Evolutionary conservation across 768 basidiomycete genomes (phyloP).

Genomic region (Suillus ampliporus): DNA sequence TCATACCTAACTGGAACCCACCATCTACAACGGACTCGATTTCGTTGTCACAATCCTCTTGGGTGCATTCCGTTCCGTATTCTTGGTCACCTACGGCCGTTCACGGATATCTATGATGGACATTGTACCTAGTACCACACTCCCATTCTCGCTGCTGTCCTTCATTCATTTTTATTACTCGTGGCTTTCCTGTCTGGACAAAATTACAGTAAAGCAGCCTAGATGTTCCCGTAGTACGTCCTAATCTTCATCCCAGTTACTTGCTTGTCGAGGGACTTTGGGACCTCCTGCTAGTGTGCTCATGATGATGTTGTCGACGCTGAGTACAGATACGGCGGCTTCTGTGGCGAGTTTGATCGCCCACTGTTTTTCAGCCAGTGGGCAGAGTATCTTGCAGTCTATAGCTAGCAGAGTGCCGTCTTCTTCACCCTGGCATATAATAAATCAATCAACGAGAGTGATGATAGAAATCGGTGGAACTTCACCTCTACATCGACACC

Average conservation of each 20-base stretch:
- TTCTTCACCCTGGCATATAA: conserved; percentile 60
- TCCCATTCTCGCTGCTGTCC: conserved; percentile 6
- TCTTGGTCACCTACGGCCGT: conserved; percentile 6
- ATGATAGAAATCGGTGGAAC: neutral
- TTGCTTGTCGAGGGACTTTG: conserved; percentile 76
- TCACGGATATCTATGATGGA: conserved; percentile 38
- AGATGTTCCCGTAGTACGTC: conserved; percentile 15
- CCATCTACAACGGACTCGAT: conserved; percentile 20
- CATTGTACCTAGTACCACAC: conserved; percentile 34
- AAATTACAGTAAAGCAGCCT: conserved; percentile 36
- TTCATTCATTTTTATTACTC: conserved; percentile 19
- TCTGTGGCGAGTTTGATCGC: conserved; percentile 91
- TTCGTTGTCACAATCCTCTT: conserved; percentile 30
- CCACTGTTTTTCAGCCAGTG: conserved; percentile 91
- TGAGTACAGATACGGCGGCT: conserved; percentile 87
- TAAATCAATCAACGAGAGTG: conserved; percentile 5
- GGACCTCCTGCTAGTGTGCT: conserved; percentile 69
- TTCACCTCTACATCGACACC: conserved; percentile 89
- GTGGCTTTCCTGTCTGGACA: conserved; percentile 26
- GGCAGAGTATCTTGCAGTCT: conserved; percentile 77
- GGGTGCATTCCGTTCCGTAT: conserved; percentile 8
- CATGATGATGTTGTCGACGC: conserved; percentile 98
- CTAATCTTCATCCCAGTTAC: conserved; percentile 85
- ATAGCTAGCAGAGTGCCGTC: conserved; percentile 76
- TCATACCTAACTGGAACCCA: conserved; percentile 10